Evolutionary conservation across 192 early-diverging fungal species (phyloP), one percentile per base, ranked within the genome.

Genomic region (Rhizophagus prolifer): DNA sequence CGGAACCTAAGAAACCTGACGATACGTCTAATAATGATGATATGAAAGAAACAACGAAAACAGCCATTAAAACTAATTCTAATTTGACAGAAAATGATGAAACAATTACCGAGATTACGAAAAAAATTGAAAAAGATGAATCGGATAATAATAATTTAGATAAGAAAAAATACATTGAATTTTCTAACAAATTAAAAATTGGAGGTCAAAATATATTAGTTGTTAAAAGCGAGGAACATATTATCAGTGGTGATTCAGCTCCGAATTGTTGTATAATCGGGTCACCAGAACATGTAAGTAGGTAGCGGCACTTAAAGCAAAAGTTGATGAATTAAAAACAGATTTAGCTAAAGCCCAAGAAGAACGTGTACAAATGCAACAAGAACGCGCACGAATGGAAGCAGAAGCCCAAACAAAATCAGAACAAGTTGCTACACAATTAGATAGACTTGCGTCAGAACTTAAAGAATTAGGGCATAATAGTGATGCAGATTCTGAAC

Each of bases 221-320:
- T 38, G 77, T 78, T 23, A 21, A 71, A 12, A 25, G 21, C n/a
- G 69, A 78, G n/a, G 31, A 58, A n/a, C 4, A 78, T 28, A 10
- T 78, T 8, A 16, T 78, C 8, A 72, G 70, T 25, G 77, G 61
- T 30, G 60, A 71, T 28, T 23, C 25, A 28, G 68, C 41, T 31
- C 16, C n/a, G 4, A 60, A 3, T 16, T 78, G 62, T 50, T 78
- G 77, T 63, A 70, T 72, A 13, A 13, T 70, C 10, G 77, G 77
- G 9, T 72, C 68, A 21, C 67, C 68, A n/a, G 58, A 78, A 6
- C 77, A 78, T 64, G 77, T 78, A 72, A 26, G 77, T 8, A 78
- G 70, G 69, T 71, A 9, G 44, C 34, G 10, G 68, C 59, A 28
- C 46, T 78, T 28, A 73, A 73, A 78, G 28, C 38, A 60, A 72